Evolutionary conservation across 2,329 filamentous ascomycete species (phyloP).

Genomic region (Talaromyces sp.): DNA sequence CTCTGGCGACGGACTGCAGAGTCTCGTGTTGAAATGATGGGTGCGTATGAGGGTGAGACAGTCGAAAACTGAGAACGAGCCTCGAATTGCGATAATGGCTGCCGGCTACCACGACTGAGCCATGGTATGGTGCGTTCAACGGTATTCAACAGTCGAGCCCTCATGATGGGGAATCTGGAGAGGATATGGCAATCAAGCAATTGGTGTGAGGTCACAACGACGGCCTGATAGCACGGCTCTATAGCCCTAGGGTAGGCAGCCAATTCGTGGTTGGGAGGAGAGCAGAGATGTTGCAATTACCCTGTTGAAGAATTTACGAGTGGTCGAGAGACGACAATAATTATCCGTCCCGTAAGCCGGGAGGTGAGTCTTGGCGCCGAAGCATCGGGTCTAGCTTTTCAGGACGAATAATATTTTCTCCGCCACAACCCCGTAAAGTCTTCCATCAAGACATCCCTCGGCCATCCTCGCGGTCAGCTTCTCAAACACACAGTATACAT

Average conservation of each 20-base stretch:
- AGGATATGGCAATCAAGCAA: not conserved
- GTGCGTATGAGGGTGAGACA: not conserved
- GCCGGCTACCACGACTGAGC: slow-evolving; percentile 28
- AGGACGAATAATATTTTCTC: slow-evolving; percentile 22
- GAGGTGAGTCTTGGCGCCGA: slow-evolving; percentile 18
- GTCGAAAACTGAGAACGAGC: slow-evolving; percentile 14
- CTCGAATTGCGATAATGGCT: slow-evolving; percentile 21
- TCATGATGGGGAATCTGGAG: slow-evolving; percentile 26
- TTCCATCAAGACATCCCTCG: slow-evolving; percentile 6
- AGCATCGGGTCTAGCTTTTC: slow-evolving; percentile 20
- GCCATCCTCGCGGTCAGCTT: slow-evolving; percentile 20
- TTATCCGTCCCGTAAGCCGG: not conserved
- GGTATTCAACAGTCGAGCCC: slow-evolving; percentile 30
- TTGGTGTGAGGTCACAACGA: not conserved
- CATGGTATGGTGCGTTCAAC: slow-evolving; percentile 33
- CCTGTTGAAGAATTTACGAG: slow-evolving; percentile 3
- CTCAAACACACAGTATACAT: slow-evolving; percentile 23
- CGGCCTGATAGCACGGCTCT: not conserved
- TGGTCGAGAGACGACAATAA: not conserved
- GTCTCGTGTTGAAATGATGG: not conserved
- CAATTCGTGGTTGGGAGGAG: not conserved
- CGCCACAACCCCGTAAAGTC: slow-evolving; percentile 15
- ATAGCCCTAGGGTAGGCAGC: not conserved
- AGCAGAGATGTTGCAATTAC: not conserved
- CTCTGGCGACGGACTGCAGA: slow-evolving; percentile 11